Evolutionary conservation across 2,329 filamentous ascomycete species (phyloP).

Genomic region (Fusarium decemcellulare): DNA sequence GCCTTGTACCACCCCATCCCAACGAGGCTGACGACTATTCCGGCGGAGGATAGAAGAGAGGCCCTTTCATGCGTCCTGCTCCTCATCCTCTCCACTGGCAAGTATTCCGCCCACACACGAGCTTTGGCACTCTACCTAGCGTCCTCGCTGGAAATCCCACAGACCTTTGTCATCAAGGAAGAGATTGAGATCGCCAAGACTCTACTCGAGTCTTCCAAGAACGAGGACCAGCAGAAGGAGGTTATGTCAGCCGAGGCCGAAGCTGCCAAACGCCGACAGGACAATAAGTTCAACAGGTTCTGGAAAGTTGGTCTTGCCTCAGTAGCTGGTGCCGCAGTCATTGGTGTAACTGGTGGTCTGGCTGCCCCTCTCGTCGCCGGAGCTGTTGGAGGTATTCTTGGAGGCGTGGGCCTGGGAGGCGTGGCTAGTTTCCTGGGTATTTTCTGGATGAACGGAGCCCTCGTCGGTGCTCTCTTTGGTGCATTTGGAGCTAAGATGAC

Average conservation of each 20-base stretch:
- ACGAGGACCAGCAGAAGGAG: constrained; percentile 56
- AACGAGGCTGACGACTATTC: constrained; percentile 69
- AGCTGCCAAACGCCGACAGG: constrained; percentile 78
- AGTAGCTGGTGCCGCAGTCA: constrained; percentile 88
- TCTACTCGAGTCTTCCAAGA: constrained; percentile 75
- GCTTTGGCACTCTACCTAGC: constrained; percentile 77
- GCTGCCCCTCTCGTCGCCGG: constrained; percentile 91
- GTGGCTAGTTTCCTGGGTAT: constrained; percentile 89
- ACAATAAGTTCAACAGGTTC: constrained; percentile 78
- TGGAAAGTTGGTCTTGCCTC: constrained; percentile 95
- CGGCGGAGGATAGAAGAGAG: constrained; percentile 71
- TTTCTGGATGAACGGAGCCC: constrained; percentile 86
- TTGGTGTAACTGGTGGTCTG: constrained; percentile 93
- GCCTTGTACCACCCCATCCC: constrained; percentile 67
- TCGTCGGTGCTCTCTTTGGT: constrained; percentile 90
- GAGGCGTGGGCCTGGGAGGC: constrained; percentile 86
- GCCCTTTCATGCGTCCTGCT: constrained; percentile 79
- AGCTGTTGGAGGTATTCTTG: constrained; percentile 87
- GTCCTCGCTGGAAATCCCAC: constrained; percentile 75
- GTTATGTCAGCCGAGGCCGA: constrained; percentile 82
- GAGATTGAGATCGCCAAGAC: constrained; percentile 84
- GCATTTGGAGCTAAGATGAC: constrained; percentile 87
- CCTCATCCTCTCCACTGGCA: constrained; percentile 78
- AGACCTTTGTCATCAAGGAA: constrained; percentile 74
- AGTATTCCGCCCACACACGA: constrained; percentile 82